These are phyloP conservation scores for Ormosia emarginata DNA, from an alignment of 306 rosid species.

Conservation along the genomic window DNA sequence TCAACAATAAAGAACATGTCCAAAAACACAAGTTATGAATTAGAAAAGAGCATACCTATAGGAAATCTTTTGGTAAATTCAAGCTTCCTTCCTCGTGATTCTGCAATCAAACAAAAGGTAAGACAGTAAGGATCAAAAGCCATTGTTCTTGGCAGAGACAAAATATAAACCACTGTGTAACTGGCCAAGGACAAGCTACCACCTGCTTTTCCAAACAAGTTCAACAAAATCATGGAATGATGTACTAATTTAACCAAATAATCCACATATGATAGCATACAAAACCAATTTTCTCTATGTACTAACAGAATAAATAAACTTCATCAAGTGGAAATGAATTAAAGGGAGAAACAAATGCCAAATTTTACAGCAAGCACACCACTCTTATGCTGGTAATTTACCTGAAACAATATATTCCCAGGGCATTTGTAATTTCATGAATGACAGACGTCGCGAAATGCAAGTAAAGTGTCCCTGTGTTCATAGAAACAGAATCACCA, in stretches of 20 bases:
- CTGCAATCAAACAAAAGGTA: constrained; percentile 41
- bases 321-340: not conserved
- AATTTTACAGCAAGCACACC: not conserved
- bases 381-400: constrained; percentile 32
- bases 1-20: not conserved
- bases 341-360: constrained; percentile 6
- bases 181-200: not conserved
- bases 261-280: not conserved
- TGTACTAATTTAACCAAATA: not conserved
- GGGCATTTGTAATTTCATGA: constrained; percentile 74
- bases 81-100: constrained; percentile 91
- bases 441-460: constrained; percentile 77
- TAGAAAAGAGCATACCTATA: constrained; percentile 33
- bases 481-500: constrained; percentile 21
- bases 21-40: constrained; percentile 1
- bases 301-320: not conserved
- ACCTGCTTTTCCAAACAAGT: not conserved
- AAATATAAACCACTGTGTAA: not conserved
- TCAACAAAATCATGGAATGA: not conserved
- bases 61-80: constrained; percentile 28
- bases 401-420: constrained; percentile 97
- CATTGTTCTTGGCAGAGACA: not conserved
- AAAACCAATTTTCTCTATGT: not conserved
- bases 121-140: not conserved
- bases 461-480: constrained; percentile 71